These are phyloP conservation scores for Podospora sp. DNA, from an alignment of 495 filamentous ascomycete genomes.

Conservation along the genomic window DNA sequence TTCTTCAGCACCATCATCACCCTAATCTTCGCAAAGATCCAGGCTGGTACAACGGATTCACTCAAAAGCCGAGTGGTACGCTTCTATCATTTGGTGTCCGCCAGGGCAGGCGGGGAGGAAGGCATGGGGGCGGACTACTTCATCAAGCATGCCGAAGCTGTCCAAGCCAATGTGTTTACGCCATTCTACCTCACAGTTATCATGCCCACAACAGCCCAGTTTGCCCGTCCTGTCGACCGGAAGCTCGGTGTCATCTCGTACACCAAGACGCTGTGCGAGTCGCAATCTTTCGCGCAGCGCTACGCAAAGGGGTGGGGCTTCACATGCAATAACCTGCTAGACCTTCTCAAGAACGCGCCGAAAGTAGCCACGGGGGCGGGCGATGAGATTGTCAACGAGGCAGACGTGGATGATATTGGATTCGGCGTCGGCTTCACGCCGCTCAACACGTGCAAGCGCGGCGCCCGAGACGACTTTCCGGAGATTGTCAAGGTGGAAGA, in stretches of 20 bases:
- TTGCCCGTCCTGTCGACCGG: slow-evolving; percentile 84
- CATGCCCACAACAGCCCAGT: slow-evolving; percentile 81
- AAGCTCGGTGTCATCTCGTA: slow-evolving; percentile 92
- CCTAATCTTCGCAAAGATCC: slow-evolving; percentile 80
- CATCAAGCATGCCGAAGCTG: slow-evolving; percentile 73
- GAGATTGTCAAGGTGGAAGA: slow-evolving; percentile 75
- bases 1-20: slow-evolving; percentile 81
- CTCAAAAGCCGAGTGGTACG: slow-evolving; percentile 81
- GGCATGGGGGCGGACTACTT: slow-evolving; percentile 89
- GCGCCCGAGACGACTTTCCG: slow-evolving; percentile 72
- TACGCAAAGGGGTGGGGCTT: slow-evolving; percentile 86
- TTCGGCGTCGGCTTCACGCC: slow-evolving; percentile 94
- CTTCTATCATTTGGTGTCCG: slow-evolving; percentile 89
- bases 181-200: slow-evolving; percentile 83
- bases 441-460: slow-evolving; percentile 80
- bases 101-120: slow-evolving; percentile 62
- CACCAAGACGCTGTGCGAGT: slow-evolving; percentile 85
- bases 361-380: slow-evolving; percentile 60
- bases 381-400: slow-evolving; percentile 78
- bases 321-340: slow-evolving; percentile 82
- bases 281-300: slow-evolving; percentile 71
- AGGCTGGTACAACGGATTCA: slow-evolving; percentile 72
- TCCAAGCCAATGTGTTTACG: slow-evolving; percentile 80
- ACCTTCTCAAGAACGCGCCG: slow-evolving; percentile 82
- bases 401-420: slow-evolving; percentile 89